phyloP scores from a whole-genome alignment of 768 basidiomycete genomes.

The Psilocybe cubensis region DNA sequence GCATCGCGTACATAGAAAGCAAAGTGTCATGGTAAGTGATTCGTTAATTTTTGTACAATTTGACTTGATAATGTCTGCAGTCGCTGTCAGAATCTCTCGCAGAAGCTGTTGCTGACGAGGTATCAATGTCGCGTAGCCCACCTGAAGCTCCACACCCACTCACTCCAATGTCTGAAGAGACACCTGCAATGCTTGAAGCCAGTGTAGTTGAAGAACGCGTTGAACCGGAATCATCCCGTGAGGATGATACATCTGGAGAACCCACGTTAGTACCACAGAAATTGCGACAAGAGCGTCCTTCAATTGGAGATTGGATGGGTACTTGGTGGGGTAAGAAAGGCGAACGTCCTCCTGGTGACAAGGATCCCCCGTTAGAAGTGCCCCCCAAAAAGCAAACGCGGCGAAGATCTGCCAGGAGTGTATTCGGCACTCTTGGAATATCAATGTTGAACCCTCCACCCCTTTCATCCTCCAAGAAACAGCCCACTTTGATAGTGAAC shows the following conservation, averaged over 20 bases:
- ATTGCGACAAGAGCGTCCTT: conserved; percentile 49
- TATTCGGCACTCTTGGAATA: conserved; percentile 74
- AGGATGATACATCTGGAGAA: conserved; percentile 18
- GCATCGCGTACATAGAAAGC: conserved; percentile 56
- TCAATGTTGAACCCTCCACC: conserved; percentile 61
- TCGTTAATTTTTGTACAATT: conserved; percentile 6
- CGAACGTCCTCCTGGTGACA: conserved; percentile 21
- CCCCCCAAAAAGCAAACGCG: conserved; percentile 23
- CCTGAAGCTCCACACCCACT: conserved; percentile 33
- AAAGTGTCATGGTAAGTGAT: conserved; percentile 59
- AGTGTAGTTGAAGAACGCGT: neutral
- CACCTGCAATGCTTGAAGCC: conserved; percentile 16
- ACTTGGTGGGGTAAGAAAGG: conserved; percentile 68
- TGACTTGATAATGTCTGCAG: conserved; percentile 27
- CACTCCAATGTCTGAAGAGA: conserved; percentile 40
- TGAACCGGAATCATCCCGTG: conserved; percentile 4
- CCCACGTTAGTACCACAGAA: conserved; percentile 27
- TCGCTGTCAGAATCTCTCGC: conserved; percentile 56
- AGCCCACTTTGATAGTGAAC: conserved; percentile 16
- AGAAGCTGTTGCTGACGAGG: conserved; percentile 58
- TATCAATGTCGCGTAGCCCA: conserved; percentile 36
- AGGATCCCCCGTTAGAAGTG: conserved; percentile 18
- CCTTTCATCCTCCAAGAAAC: conserved; percentile 24
- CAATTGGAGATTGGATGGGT: conserved; percentile 78
- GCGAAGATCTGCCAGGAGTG: conserved; percentile 59